Percentiles rank a stretch among this genome's conserved stretches.
phyloP scores from a whole-genome alignment of 129 eudicot genomes.

The Pseudognaphalium luteoalbum region DNA sequence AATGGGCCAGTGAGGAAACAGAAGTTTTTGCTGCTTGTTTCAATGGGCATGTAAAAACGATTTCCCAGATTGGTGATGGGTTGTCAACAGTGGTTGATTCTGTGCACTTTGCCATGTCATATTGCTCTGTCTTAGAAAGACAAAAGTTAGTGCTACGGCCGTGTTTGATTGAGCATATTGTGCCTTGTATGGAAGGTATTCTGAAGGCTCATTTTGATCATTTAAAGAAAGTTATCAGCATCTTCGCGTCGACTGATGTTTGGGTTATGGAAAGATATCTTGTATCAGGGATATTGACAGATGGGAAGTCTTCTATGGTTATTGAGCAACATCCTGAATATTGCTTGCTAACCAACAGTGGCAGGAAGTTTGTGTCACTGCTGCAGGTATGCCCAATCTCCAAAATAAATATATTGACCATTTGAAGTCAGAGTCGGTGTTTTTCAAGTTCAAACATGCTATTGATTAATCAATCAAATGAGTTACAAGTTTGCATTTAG shows the following conservation, averaged over 20 bases:
- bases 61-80: conserved; percentile 53
- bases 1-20: conserved; percentile 64
- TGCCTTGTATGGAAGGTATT: conserved; percentile 53
- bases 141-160: conserved; percentile 50
- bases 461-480: neutral
- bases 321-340: conserved; percentile 47
- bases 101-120: conserved; percentile 52
- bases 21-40: conserved; percentile 55
- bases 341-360: conserved; percentile 70
- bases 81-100: conserved; percentile 50
- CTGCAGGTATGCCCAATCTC: conserved; percentile 53
- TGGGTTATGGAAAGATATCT: conserved; percentile 69
- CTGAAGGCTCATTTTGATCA: conserved; percentile 50
- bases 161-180: conserved; percentile 44
- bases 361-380: conserved; percentile 65
- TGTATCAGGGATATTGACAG: conserved; percentile 52
- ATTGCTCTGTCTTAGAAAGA: conserved; percentile 61
- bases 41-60: conserved; percentile 35
- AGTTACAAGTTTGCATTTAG: neutral
- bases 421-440: neutral
- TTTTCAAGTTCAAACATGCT: neutral
- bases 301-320: conserved; percentile 30
- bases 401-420: neutral
- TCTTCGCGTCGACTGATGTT: conserved; percentile 57
- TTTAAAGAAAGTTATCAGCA: conserved; percentile 54